These are phyloP conservation scores for Fusarium udum DNA, from an alignment of 2,329 filamentous ascomycete species.

Conservation along the genomic window DNA sequence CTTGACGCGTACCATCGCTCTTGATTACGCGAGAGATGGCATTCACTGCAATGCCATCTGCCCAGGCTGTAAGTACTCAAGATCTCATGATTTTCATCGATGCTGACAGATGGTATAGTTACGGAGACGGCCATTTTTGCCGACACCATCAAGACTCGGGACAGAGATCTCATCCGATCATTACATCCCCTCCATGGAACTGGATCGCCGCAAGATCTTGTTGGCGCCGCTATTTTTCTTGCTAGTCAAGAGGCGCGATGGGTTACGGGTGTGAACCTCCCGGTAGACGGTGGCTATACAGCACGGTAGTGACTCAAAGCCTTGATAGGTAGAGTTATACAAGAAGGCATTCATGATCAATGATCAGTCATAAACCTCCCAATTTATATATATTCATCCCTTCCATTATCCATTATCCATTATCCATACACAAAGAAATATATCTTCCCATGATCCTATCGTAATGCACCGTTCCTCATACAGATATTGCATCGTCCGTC, in stretches of 20 bases:
- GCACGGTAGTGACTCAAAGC: slow-evolving; percentile 34
- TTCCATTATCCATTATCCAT: slow-evolving; percentile 8
- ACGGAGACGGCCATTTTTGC: slow-evolving; percentile 43
- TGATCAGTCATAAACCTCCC: background rate
- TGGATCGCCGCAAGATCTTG: slow-evolving; percentile 42
- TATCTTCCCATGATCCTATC: background rate
- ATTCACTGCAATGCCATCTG: slow-evolving; percentile 65
- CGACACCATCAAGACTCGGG: slow-evolving; percentile 31
- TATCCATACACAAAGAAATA: background rate
- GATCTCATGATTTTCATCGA: accelerated
- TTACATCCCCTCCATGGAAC: slow-evolving; percentile 44
- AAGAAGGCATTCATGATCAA: background rate
- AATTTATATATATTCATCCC: slow-evolving; percentile 12
- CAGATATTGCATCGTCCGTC: slow-evolving; percentile 35
- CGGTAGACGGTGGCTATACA: slow-evolving; percentile 54
- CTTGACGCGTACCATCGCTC: slow-evolving; percentile 58
- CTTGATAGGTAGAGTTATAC: background rate
- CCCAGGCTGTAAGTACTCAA: slow-evolving; percentile 53
- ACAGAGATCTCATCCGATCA: slow-evolving; percentile 21
- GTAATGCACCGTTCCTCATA: slow-evolving; percentile 14
- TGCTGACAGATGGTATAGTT: slow-evolving; percentile 11
- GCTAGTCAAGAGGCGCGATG: slow-evolving; percentile 52
- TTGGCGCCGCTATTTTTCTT: slow-evolving; percentile 51
- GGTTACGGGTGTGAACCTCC: slow-evolving; percentile 52
- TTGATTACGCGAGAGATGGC: slow-evolving; percentile 58